Conservation (phyloP, 2,329 filamentous ascomycete species). For the Rhynchosporium secalis region DNA sequence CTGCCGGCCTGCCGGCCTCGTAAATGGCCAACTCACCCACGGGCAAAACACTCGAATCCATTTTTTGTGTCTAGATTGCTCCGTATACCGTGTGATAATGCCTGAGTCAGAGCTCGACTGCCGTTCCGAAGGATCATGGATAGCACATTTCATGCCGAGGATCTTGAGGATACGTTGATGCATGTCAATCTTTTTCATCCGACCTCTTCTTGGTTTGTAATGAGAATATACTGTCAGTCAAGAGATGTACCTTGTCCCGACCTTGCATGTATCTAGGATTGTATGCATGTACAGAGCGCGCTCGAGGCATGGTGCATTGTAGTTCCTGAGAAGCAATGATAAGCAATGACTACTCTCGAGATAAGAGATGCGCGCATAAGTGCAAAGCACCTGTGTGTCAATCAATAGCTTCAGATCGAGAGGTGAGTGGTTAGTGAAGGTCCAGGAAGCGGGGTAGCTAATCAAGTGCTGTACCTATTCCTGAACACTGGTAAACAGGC, state of each 20-base stretch:
- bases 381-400: neutral
- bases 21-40: too few relatives aligned
- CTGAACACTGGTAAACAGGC: neutral
- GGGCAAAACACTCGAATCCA: too few relatives aligned
- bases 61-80: neutral
- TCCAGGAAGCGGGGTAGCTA: neutral
- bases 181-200: neutral
- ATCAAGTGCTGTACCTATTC: neutral
- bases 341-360: constrained; percentile 4
- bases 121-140: neutral
- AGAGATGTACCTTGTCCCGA: neutral
- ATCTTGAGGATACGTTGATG: neutral
- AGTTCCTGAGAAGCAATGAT: constrained; percentile 9
- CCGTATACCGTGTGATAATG: neutral
- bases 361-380: constrained; percentile 8
- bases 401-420: neutral
- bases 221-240: neutral
- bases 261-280: too few relatives aligned
- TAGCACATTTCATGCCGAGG: neutral
- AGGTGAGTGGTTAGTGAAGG: neutral
- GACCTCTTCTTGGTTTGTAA: too few relatives aligned
- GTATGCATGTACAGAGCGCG: neutral
- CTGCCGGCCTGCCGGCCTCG: too few relatives aligned
- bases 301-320: constrained; percentile 16
- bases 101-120: neutral